These are phyloP conservation scores for Ophiostoma quercus DNA, from an alignment of 2,329 filamentous ascomycete species.

Conservation along the genomic window DNA sequence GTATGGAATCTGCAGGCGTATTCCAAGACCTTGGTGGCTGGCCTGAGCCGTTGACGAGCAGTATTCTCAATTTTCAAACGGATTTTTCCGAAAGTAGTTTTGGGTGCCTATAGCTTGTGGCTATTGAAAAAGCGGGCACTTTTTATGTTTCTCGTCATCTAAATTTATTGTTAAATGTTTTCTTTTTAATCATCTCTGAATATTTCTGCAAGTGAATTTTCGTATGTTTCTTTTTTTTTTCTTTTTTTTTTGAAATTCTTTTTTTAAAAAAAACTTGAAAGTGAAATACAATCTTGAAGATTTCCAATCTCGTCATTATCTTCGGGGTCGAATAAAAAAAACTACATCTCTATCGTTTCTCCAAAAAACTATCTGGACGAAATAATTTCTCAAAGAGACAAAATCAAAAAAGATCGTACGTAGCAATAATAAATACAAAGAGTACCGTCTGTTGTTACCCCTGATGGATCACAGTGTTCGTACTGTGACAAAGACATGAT, in stretches of 20 bases:
- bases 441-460: not conserved
- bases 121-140: too few relatives aligned
- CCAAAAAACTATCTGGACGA: not conserved
- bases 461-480: not conserved
- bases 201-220: too few relatives aligned
- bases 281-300: too few relatives aligned
- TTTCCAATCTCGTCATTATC: too few relatives aligned
- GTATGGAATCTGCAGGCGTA: not conserved
- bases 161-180: too few relatives aligned
- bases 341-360: not conserved
- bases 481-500: not conserved
- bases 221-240: too few relatives aligned
- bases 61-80: slow-evolving; percentile 23
- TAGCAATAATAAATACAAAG: not conserved
- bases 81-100: slow-evolving; percentile 5
- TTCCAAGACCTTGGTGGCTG: not conserved
- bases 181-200: too few relatives aligned
- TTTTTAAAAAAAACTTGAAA: too few relatives aligned
- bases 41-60: slow-evolving; percentile 20
- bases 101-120: not conserved
- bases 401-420: not conserved
- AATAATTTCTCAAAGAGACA: not conserved
- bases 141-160: too few relatives aligned
- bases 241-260: too few relatives aligned
- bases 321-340: not conserved